Conservation (phyloP, 805 yeast genomes). For the Suhomyces kilbournensis region DNA sequence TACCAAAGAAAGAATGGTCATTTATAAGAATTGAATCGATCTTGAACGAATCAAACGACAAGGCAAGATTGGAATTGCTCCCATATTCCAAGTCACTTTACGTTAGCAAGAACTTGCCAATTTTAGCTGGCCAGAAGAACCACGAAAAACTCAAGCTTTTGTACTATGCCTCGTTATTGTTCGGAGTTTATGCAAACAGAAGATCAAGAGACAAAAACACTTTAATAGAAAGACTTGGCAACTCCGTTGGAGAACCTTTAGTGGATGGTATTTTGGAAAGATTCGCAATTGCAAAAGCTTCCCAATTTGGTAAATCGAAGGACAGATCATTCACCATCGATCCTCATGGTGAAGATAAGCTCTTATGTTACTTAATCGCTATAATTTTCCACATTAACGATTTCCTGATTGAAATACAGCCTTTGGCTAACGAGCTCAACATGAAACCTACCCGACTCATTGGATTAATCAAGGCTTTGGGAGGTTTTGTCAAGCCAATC, state of each 20-base stretch:
- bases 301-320: slow-evolving; percentile 69
- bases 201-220: slow-evolving; percentile 57
- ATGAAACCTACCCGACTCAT: slow-evolving; percentile 72
- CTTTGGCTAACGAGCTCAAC: slow-evolving; percentile 80
- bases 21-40: slow-evolving; percentile 63
- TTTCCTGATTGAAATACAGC: slow-evolving; percentile 70
- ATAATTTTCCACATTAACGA: slow-evolving; percentile 72
- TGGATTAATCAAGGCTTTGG: slow-evolving; percentile 72
- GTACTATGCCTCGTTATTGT: slow-evolving; percentile 74
- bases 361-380: slow-evolving; percentile 75
- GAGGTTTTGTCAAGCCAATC: slow-evolving; percentile 73
- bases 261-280: slow-evolving; percentile 69
- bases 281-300: slow-evolving; percentile 65
- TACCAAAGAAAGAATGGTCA: slow-evolving; percentile 63
- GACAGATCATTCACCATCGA: slow-evolving; percentile 78
- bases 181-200: slow-evolving; percentile 77
- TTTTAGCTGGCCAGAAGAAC: slow-evolving; percentile 40
- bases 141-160: slow-evolving; percentile 61
- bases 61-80: slow-evolving; percentile 52
- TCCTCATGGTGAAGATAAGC: slow-evolving; percentile 83
- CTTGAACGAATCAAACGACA: slow-evolving; percentile 48
- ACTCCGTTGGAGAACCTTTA: slow-evolving; percentile 68
- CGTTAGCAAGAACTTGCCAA: slow-evolving; percentile 46
- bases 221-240: slow-evolving; percentile 54
- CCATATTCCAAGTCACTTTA: slow-evolving; percentile 62